These are phyloP conservation scores for Xylariaceae sp. DNA, from an alignment of 2,329 filamentous ascomycete species.

Conservation along the genomic window DNA sequence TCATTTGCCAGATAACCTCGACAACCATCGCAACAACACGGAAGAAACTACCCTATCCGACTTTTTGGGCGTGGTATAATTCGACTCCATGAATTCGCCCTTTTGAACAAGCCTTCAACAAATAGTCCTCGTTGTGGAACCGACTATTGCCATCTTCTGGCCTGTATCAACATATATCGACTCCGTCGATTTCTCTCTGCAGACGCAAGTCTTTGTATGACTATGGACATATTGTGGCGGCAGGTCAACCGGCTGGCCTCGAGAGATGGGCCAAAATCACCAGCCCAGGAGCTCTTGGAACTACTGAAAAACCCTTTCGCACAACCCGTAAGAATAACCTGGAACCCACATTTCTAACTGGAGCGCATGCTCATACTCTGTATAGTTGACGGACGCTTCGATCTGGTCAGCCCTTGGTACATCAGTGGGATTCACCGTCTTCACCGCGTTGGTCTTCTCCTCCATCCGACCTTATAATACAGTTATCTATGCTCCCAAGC, in stretches of 20 bases:
- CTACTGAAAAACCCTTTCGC: slow-evolving; percentile 60
- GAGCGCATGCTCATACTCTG: slow-evolving; percentile 12
- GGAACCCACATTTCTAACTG: neutral
- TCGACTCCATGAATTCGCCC: neutral
- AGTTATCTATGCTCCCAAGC: slow-evolving; percentile 90
- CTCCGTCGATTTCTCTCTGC: neutral
- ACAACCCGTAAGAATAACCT: slow-evolving; percentile 48
- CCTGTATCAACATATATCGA: neutral
- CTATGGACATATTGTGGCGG: no score
- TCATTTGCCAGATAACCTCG: neutral
- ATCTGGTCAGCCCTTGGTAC: slow-evolving; percentile 81
- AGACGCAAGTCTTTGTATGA: neutral
- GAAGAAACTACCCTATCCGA: neutral
- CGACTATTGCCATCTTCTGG: neutral
- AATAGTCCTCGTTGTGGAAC: neutral
- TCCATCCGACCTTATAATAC: slow-evolving; percentile 89
- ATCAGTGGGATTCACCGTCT: slow-evolving; percentile 75
- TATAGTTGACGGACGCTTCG: slow-evolving; percentile 60
- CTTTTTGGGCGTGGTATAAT: neutral
- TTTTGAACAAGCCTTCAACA: neutral
- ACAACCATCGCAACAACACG: neutral
- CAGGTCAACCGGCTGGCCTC: no score
- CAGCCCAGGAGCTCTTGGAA: no score
- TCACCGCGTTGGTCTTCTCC: slow-evolving; percentile 83
- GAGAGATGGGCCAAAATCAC: slow-evolving; percentile 9